Percentiles rank a stretch among this genome's conserved stretches.
These are phyloP conservation scores for Irpex sp. DNA, from an alignment of 1,284 basidiomycete genomes.

Conservation along the genomic window DNA sequence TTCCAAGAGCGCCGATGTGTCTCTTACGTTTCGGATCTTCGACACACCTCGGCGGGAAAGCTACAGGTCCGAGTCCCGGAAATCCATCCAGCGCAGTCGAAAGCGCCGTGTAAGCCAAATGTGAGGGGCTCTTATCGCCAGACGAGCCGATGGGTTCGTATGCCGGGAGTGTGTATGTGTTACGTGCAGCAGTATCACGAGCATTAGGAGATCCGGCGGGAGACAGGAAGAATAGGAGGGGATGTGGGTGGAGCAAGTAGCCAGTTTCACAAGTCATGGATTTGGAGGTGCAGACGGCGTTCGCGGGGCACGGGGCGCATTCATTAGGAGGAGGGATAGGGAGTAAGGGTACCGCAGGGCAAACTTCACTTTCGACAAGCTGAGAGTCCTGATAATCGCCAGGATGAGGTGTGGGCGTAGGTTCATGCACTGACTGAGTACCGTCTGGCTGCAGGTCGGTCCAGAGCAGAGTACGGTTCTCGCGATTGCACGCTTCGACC, in stretches of 20 bases:
- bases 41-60: conserved; percentile 76
- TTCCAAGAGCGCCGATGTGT: conserved; percentile 76
- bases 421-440: conserved; percentile 16
- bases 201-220: conserved; percentile 15
- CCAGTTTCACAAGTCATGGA: conserved; percentile 71
- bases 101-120: conserved; percentile 20
- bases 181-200: not conserved
- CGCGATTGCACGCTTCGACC: conserved; percentile 56
- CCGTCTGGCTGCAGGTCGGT: conserved; percentile 27
- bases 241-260: conserved; percentile 67
- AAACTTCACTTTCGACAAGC: conserved; percentile 28
- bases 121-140: conserved; percentile 24
- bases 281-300: conserved; percentile 70
- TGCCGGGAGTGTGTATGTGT: conserved; percentile 12
- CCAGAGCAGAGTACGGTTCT: conserved; percentile 45
- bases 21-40: conserved; percentile 81
- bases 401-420: conserved; percentile 15
- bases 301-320: conserved; percentile 86
- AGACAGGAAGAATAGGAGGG: conserved; percentile 54
- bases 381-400: not conserved
- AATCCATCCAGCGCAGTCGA: conserved; percentile 56
- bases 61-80: conserved; percentile 75
- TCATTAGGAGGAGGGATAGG: conserved; percentile 59
- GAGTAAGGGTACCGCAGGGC: conserved; percentile 50
- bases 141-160: conserved; percentile 23